Evolutionary conservation across 495 filamentous ascomycete genomes (phyloP).

Genomic region (Podospora bellae-mahoneyi): DNA sequence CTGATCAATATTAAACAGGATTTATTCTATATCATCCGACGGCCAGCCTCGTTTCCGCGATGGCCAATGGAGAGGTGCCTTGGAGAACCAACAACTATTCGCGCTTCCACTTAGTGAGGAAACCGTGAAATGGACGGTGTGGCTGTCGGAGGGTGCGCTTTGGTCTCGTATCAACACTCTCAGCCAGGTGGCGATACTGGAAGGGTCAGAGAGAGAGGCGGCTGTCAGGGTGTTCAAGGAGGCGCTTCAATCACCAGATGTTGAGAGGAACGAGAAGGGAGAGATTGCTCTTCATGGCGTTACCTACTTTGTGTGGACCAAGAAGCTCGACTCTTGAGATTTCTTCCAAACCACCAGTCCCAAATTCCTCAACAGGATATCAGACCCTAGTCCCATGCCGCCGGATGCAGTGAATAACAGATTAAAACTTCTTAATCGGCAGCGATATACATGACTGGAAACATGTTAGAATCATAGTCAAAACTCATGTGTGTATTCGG

Average conservation of each 20-base stretch:
- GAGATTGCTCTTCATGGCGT: constrained; percentile 55
- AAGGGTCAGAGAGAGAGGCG: constrained; percentile 48
- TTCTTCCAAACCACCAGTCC: not conserved
- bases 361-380: not conserved
- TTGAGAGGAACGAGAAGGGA: constrained; percentile 49
- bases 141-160: constrained; percentile 50
- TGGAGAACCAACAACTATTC: constrained; percentile 41
- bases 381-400: not conserved
- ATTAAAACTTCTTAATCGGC: constrained; percentile 49
- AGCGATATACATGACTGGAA: constrained; percentile 71
- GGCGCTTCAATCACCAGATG: constrained; percentile 40
- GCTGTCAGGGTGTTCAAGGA: constrained; percentile 42
- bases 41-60: constrained; percentile 55
- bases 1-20: constrained; percentile 21
- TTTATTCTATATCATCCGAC: constrained; percentile 46
- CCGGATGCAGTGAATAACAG: not conserved
- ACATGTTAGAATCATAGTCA: not conserved
- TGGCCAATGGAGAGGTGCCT: constrained; percentile 50
- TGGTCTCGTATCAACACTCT: constrained; percentile 57
- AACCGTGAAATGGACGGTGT: constrained; percentile 42
- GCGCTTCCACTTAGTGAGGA: constrained; percentile 45
- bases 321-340: constrained; percentile 8
- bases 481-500: not conserved
- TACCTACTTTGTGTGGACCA: constrained; percentile 53
- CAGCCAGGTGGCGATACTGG: constrained; percentile 56